Percentiles rank a stretch among this genome's conserved stretches.
phyloP scores from a whole-genome alignment of 345 rosid genomes.

The Brassica napus region DNA sequence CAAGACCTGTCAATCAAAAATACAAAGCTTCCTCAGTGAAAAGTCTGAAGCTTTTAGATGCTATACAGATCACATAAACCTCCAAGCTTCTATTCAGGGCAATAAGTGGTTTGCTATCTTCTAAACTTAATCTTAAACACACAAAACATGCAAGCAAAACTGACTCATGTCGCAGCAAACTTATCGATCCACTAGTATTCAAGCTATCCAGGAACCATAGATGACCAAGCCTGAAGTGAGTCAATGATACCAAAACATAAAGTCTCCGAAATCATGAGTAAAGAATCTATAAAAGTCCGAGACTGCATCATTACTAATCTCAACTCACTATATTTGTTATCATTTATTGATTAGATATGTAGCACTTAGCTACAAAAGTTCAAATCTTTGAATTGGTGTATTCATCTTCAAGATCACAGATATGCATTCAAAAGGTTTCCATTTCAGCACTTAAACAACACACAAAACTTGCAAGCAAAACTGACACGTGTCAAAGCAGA shows the following conservation, averaged over 20 bases:
- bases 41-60: background rate
- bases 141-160: background rate
- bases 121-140: background rate
- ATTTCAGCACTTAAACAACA: background rate
- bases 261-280: too few species aligned
- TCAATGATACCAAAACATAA: background rate
- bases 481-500: background rate
- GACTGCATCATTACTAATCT: slow-evolving; percentile 7
- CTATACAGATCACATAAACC: background rate
- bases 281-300: background rate
- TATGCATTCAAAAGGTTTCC: background rate
- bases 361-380: background rate
- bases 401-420: background rate
- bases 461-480: too few species aligned
- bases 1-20: slow-evolving; percentile 59
- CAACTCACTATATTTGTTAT: background rate
- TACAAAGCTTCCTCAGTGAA: slow-evolving; percentile 4
- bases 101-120: background rate
- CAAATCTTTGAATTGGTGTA: background rate
- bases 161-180: background rate
- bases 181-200: background rate
- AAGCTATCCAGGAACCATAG: background rate
- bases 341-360: background rate
- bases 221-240: background rate
- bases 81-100: background rate